These are phyloP conservation scores for Fusarium secorum DNA, from an alignment of 2,329 filamentous ascomycete species.

Conservation along the genomic window DNA sequence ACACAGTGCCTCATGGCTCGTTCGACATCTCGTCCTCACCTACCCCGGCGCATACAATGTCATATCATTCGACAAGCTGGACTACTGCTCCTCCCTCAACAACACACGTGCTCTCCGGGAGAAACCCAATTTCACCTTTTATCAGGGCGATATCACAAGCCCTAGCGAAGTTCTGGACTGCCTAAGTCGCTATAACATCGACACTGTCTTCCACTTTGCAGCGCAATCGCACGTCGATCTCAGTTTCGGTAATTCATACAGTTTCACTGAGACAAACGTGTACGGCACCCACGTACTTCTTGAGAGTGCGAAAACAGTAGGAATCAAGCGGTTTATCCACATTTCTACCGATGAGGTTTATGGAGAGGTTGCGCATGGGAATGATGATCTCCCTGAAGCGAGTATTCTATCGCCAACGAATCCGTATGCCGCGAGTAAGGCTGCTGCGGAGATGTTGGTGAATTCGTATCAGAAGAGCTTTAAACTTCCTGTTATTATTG, in stretches of 20 bases:
- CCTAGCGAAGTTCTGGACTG: slow-evolving; percentile 74
- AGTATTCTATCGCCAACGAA: slow-evolving; percentile 82
- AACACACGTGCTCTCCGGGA: slow-evolving; percentile 76
- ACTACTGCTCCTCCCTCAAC: slow-evolving; percentile 82
- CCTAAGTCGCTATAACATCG: slow-evolving; percentile 74
- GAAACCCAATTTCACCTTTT: slow-evolving; percentile 79
- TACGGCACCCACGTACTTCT: slow-evolving; percentile 83
- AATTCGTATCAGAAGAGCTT: slow-evolving; percentile 85
- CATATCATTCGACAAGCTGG: slow-evolving; percentile 84
- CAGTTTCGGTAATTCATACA: slow-evolving; percentile 83
- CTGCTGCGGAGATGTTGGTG: slow-evolving; percentile 83
- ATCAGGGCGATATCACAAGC: slow-evolving; percentile 80
- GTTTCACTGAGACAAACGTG: slow-evolving; percentile 83
- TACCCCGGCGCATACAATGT: slow-evolving; percentile 80
- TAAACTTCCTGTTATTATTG: slow-evolving; percentile 80
- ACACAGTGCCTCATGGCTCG: slow-evolving; percentile 76
- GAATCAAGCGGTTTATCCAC: slow-evolving; percentile 78
- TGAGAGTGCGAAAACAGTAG: slow-evolving; percentile 76
- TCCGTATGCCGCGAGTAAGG: slow-evolving; percentile 82
- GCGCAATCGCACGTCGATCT: slow-evolving; percentile 85
- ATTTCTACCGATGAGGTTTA: slow-evolving; percentile 88
- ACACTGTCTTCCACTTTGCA: slow-evolving; percentile 84
- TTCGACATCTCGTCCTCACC: slow-evolving; percentile 77
- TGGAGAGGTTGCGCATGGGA: slow-evolving; percentile 76
- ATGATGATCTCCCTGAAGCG: slow-evolving; percentile 76